Evolutionary conservation across 2,329 filamentous ascomycete genomes (phyloP).

Genomic region (Microcyclospora tardicrescens): DNA sequence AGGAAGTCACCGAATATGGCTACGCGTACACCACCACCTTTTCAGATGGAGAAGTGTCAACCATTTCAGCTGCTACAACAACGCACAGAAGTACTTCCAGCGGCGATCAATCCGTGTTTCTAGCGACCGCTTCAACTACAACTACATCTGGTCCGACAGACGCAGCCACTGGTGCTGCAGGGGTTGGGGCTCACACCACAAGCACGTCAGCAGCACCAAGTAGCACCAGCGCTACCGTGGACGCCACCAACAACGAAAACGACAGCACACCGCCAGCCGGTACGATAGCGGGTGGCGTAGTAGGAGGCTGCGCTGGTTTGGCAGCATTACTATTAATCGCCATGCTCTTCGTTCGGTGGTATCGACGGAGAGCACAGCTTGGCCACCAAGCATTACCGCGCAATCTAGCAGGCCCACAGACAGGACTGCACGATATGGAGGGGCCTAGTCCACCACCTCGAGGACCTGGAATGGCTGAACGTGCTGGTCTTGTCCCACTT

Average conservation of each 20-base stretch:
- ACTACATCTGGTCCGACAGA: neutral
- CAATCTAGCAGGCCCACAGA: conserved; percentile 5
- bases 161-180: neutral
- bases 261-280: conserved; percentile 30
- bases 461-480: conserved; percentile 28
- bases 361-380: conserved; percentile 24
- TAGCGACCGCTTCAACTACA: neutral
- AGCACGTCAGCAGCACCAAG: conserved; percentile 1
- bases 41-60: conserved; percentile 11
- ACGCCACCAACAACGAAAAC: conserved; percentile 5
- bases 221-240: conserved; percentile 2
- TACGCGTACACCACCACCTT: conserved; percentile 16
- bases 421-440: conserved; percentile 1
- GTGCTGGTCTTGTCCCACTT: conserved; percentile 25
- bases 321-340: conserved; percentile 39
- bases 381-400: conserved; percentile 16
- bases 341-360: conserved; percentile 41
- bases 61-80: conserved; percentile 8
- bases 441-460: conserved; percentile 4
- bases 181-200: conserved; percentile 2
- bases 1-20: conserved; percentile 12
- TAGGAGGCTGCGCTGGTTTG: conserved; percentile 47
- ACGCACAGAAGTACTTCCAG: neutral
- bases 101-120: neutral
- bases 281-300: conserved; percentile 48